Conservation (phyloP, 371 early-diverging fungal genomes). For the Actinomortierella wolfii region DNA sequence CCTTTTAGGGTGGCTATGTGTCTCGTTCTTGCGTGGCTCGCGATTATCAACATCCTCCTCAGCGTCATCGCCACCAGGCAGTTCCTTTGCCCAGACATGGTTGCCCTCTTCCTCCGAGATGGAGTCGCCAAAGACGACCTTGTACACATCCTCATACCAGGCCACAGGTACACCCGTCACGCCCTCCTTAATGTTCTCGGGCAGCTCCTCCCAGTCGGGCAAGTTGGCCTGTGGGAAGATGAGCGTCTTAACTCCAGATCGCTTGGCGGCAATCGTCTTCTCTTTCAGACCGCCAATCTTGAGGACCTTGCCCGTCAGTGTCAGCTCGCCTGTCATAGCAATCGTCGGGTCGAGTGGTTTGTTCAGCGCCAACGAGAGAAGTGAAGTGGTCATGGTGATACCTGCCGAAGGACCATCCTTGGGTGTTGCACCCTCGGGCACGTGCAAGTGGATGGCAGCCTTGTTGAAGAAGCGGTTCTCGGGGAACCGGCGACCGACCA, state of each 20-base stretch:
- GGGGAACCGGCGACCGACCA: conserved; percentile 74
- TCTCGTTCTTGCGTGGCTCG: conserved; percentile 31
- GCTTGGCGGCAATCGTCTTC: conserved; percentile 96
- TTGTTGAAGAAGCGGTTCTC: conserved; percentile 90
- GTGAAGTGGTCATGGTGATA: conserved; percentile 92
- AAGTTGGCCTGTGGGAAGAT: conserved; percentile 90
- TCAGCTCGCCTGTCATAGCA: conserved; percentile 98
- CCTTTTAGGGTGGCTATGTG: conserved; percentile 1
- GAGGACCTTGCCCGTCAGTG: conserved; percentile 94
- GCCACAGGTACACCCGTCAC: conserved; percentile 83
- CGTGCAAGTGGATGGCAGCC: conserved; percentile 92
- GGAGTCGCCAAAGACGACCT: conserved; percentile 52
- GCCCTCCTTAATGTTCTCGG: conserved; percentile 90
- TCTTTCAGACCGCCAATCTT: conserved; percentile 98
- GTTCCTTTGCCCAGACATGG: conserved; percentile 46
- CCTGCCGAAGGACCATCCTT: conserved; percentile 99
- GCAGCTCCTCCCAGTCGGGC: conserved; percentile 95
- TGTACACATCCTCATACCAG: conserved; percentile 78
- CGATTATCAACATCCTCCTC: conserved; percentile 32
- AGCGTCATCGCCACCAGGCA: conserved; percentile 30
- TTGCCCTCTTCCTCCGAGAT: conserved; percentile 49
- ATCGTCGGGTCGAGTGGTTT: conserved; percentile 76
- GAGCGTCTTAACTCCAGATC: conserved; percentile 87
- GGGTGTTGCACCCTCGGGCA: conserved; percentile 97
- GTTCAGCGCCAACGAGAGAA: conserved; percentile 88